Percentiles rank a stretch among this genome's conserved stretches.
These are phyloP conservation scores for Phytophthora fragariaefolia DNA, from an alignment of 352 stramenopile species.

Conservation along the genomic window DNA sequence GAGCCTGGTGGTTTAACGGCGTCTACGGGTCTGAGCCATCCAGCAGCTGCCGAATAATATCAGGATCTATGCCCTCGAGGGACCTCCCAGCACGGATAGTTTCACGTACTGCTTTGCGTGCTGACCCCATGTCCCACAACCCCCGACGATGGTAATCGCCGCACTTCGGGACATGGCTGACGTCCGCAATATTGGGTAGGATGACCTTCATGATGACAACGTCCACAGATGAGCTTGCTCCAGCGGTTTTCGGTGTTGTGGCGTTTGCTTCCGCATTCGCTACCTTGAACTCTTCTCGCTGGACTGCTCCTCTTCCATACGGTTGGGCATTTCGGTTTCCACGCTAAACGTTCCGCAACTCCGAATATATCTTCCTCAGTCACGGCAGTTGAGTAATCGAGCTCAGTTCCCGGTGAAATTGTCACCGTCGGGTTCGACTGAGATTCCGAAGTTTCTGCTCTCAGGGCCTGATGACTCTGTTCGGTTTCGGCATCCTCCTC, in stretches of 20 bases:
- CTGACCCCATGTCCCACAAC: constrained; percentile 6
- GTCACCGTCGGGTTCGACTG: not conserved
- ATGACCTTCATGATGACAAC: constrained; percentile 12
- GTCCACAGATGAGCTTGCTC: not conserved
- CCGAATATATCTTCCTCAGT: not conserved
- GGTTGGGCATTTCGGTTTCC: not conserved
- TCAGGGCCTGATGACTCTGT: not conserved
- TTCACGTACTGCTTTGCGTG: not conserved
- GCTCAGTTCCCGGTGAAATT: not conserved
- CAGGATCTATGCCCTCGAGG: not conserved
- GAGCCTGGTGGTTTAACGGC: constrained; percentile 25
- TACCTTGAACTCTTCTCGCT: not conserved
- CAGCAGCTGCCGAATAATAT: not conserved
- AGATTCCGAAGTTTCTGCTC: not conserved
- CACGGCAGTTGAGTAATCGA: not conserved
- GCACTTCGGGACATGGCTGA: constrained; percentile 1
- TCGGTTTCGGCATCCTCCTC: not conserved
- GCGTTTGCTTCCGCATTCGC: not conserved
- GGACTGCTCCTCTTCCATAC: not conserved
- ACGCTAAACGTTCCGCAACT: not conserved
- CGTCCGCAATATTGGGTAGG: constrained; percentile 6
- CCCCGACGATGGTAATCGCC: constrained; percentile 1
- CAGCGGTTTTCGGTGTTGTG: not conserved
- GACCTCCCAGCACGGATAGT: not conserved
- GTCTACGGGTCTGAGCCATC: not conserved